These are phyloP conservation scores for Aquilaria malaccensis DNA, from an alignment of 345 rosid species.

Conservation along the genomic window DNA sequence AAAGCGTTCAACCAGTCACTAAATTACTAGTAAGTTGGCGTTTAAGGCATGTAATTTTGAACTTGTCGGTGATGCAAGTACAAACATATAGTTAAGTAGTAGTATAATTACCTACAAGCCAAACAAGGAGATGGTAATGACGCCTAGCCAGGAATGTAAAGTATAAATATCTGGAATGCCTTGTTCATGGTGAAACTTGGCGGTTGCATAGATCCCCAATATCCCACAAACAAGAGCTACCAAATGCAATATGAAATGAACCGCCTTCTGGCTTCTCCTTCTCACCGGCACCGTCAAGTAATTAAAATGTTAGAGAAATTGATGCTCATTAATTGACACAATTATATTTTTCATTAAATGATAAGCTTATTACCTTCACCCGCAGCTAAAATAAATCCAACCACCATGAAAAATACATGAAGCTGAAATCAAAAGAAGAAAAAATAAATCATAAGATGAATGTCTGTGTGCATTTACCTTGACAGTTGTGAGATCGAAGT, in stretches of 20 bases:
- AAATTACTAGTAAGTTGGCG: not conserved
- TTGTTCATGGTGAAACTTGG: slow-evolving; percentile 31
- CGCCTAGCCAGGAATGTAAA: slow-evolving; percentile 55
- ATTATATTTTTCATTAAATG: not conserved
- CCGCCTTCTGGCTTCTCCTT: slow-evolving; percentile 23
- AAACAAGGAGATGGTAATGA: slow-evolving; percentile 37
- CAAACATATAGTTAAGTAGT: no score
- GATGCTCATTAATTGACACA: not conserved
- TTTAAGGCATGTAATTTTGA: no score
- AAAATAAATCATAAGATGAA: not conserved
- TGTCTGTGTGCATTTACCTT: not conserved
- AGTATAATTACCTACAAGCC: slow-evolving; percentile 32
- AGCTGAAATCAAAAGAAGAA: slow-evolving; percentile 22
- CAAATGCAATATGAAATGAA: slow-evolving; percentile 30
- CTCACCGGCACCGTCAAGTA: slow-evolving; percentile 15
- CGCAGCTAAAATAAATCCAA: slow-evolving; percentile 41
- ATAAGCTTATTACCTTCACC: slow-evolving; percentile 37
- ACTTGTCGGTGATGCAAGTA: no score
- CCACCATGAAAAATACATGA: slow-evolving; percentile 44
- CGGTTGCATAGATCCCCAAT: slow-evolving; percentile 31
- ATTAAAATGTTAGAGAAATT: not conserved
- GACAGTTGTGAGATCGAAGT: no score
- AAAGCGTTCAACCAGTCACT: slow-evolving; percentile 35
- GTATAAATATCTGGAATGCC: slow-evolving; percentile 19
- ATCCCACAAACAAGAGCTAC: slow-evolving; percentile 33